A percentile compares a stretch with the other conserved stretches of the same genome.
Conservation (phyloP, 225 moss, liverwort and hornwort genomes). For the Polytrichum commune region DNA sequence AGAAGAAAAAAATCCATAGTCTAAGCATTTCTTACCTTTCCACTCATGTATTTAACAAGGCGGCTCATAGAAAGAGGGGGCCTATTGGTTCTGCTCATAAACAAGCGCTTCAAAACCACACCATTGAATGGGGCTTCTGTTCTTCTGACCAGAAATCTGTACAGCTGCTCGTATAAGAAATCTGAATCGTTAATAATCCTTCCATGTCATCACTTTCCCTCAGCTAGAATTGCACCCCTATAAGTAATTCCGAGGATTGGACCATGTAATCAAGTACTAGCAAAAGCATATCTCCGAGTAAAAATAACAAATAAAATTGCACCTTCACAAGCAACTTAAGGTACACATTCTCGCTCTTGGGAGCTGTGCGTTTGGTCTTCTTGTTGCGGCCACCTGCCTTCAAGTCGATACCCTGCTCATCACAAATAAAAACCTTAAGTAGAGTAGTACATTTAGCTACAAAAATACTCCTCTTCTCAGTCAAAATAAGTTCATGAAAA, state of each 20-base stretch:
- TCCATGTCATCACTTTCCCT: too few species aligned
- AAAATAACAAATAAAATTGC: neutral
- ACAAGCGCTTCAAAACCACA: conserved; percentile 73
- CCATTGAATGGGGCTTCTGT: conserved; percentile 79
- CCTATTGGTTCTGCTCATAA: conserved; percentile 71
- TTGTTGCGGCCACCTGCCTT: conserved; percentile 66
- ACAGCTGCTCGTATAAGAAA: conserved; percentile 23
- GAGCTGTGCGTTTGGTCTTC: conserved; percentile 86
- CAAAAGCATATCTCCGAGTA: too few species aligned
- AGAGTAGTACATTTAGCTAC: too few species aligned
- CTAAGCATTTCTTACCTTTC: conserved; percentile 32
- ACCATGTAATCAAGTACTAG: too few species aligned
- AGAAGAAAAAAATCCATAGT: neutral
- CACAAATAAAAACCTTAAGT: too few species aligned
- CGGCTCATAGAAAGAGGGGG: conserved; percentile 74
- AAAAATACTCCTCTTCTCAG: too few species aligned
- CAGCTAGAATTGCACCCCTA: too few species aligned
- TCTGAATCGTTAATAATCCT: too few species aligned
- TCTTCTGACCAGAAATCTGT: conserved; percentile 79
- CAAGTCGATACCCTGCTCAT: too few species aligned
- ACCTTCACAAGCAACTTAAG: conserved; percentile 85
- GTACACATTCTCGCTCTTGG: conserved; percentile 84
- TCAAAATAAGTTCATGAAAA: too few species aligned
- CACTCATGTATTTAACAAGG: conserved; percentile 71
- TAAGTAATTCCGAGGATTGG: too few species aligned